These are phyloP conservation scores for Phytopythium vexans DNA, from an alignment of 352 stramenopile species.

Conservation along the genomic window DNA sequence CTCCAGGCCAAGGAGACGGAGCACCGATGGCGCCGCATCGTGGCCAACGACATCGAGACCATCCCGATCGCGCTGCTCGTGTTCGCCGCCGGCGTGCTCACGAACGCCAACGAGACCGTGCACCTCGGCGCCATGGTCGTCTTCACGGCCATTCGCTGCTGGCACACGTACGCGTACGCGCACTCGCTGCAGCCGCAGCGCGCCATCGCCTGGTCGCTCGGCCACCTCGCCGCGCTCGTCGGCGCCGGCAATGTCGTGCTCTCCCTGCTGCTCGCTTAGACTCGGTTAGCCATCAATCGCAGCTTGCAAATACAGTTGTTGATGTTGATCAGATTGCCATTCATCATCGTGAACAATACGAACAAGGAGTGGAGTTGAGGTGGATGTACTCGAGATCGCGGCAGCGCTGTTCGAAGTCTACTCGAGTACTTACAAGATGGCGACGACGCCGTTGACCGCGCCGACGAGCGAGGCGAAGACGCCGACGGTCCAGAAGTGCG, in stretches of 20 bases:
- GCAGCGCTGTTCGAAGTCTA: too few species aligned
- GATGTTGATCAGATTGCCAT: too few species aligned
- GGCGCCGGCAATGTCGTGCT: slow-evolving; percentile 29
- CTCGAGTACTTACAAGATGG: slow-evolving; percentile 11
- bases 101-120: slow-evolving; percentile 17
- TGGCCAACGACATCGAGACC: slow-evolving; percentile 38
- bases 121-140: slow-evolving; percentile 19
- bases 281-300: too few species aligned
- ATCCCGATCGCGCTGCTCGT: slow-evolving; percentile 33
- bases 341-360: too few species aligned
- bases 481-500: slow-evolving; percentile 17
- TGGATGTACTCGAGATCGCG: background rate
- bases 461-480: slow-evolving; percentile 19
- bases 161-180: slow-evolving; percentile 45
- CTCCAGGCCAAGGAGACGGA: slow-evolving; percentile 17
- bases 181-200: slow-evolving; percentile 41
- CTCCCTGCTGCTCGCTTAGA: slow-evolving; percentile 9
- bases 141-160: slow-evolving; percentile 35
- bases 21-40: slow-evolving; percentile 34
- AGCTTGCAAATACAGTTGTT: too few species aligned
- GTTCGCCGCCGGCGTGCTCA: slow-evolving; percentile 24
- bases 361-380: background rate
- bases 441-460: slow-evolving; percentile 16
- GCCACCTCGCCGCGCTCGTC: slow-evolving; percentile 20
- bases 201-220: slow-evolving; percentile 28